Conservation (phyloP, 139 green algal genomes). For the Picochlorum sp. region DNA sequence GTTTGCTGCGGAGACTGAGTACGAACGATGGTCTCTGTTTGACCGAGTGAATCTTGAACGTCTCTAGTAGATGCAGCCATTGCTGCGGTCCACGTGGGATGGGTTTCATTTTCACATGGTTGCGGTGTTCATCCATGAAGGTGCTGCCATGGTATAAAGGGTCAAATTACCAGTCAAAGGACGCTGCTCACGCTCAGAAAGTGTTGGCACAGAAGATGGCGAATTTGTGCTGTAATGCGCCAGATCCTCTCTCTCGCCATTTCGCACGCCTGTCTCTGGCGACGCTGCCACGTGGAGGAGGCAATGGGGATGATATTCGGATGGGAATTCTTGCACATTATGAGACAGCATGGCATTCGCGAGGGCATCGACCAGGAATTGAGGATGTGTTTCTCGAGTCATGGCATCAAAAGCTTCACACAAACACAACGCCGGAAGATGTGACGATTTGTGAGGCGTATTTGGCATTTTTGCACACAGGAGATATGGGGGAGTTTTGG, state of each 20-base stretch:
- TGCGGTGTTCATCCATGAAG: slow-evolving; percentile 58
- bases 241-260: slow-evolving; percentile 43
- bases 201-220: slow-evolving; percentile 55
- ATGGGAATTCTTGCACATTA: slow-evolving; percentile 88
- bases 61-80: slow-evolving; percentile 56
- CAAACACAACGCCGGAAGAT: slow-evolving; percentile 98
- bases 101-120: slow-evolving; percentile 67
- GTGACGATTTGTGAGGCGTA: slow-evolving; percentile 96
- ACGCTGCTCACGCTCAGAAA: slow-evolving; percentile 85
- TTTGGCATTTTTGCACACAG: slow-evolving; percentile 68
- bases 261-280: slow-evolving; percentile 59
- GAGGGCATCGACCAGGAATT: slow-evolving; percentile 73
- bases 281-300: slow-evolving; percentile 72
- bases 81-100: slow-evolving; percentile 44
- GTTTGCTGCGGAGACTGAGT: slow-evolving; percentile 42
- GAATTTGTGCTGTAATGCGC: slow-evolving; percentile 31
- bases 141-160: slow-evolving; percentile 67
- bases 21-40: slow-evolving; percentile 61
- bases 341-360: slow-evolving; percentile 79
- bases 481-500: slow-evolving; percentile 48
- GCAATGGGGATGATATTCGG: slow-evolving; percentile 42
- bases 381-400: slow-evolving; percentile 83
- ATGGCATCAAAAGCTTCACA: slow-evolving; percentile 98
- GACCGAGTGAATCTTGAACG: slow-evolving; percentile 53
- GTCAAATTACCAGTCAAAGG: slow-evolving; percentile 76